Evolutionary conservation across 1,284 basidiomycete species (phyloP), one percentile per base, ranked within the genome.

Genomic region (Rhodofomes roseus): DNA sequence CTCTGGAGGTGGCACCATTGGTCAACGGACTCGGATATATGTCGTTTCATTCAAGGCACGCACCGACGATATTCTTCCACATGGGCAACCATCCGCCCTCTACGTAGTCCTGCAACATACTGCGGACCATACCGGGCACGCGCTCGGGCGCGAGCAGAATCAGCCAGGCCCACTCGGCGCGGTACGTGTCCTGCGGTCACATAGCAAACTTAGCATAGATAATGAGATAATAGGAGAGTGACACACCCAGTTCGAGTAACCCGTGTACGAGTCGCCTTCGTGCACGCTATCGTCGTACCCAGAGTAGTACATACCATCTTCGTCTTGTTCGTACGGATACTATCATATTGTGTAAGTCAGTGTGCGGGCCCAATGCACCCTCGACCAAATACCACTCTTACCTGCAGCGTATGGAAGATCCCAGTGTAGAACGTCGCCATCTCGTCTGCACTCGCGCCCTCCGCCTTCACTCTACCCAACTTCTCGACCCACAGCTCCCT

Each of bases 21-120:
- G 18, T 48, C 54, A 2, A 37, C 25, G 18, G 29, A n/a, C 29
- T 34, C 31, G n/a, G n/a, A n/a, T n/a, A n/a, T n/a, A 37, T 54
- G 34, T 56, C 14, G 25, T 40, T 37, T 40, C 51, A 22, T 18
- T 31, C 22, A 39, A 18, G 20, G 6, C 12, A 62, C 76, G 61
- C 54, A 87, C 85, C 91, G 61, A 90, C 84, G 18, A 93, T 82
- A 64, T 93, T 94, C 74, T 93, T 93, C 92, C 92, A 94, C 91
- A 94, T 93, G 0, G 92, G 92, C 50, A 94, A 74, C 88, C 90
- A 92, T 4, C 92, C 92, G 27, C 89, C 85, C 83, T 90, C 81
- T 59, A 78, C 71, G 66, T 87, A 94, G 71, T 93, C 91, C 60
- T 90, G 86, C 14, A 94, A 74, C 88, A 94, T 93, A 63, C 87